Percentiles rank a stretch among this genome's conserved stretches.
These are phyloP conservation scores for Apiotrichum porosum DNA, from an alignment of 1,284 basidiomycete species.

Conservation along the genomic window DNA sequence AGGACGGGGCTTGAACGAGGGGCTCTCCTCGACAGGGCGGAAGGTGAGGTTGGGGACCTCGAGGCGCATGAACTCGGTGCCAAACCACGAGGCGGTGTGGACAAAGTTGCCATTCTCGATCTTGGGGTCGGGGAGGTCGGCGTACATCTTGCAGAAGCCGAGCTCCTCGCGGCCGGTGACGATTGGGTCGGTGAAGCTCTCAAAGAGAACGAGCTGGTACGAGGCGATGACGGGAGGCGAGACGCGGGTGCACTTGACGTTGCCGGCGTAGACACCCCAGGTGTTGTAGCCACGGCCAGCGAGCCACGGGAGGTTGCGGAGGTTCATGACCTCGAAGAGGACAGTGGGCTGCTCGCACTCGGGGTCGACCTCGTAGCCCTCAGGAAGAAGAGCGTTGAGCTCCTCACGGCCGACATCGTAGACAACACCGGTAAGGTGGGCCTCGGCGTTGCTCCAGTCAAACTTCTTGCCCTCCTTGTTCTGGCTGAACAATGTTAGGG, in stretches of 20 bases:
- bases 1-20: not conserved
- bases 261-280: constrained; percentile 26
- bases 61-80: constrained; percentile 27
- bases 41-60: constrained; percentile 8
- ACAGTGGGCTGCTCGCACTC: constrained; percentile 21
- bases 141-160: not conserved
- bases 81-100: constrained; percentile 16
- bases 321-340: constrained; percentile 32
- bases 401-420: too few species aligned
- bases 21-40: not conserved
- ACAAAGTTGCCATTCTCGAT: constrained; percentile 7
- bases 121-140: constrained; percentile 11
- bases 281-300: constrained; percentile 35
- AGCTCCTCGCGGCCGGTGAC: constrained; percentile 20
- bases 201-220: constrained; percentile 28
- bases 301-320: constrained; percentile 33
- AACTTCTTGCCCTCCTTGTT: too few species aligned
- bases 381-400: too few species aligned
- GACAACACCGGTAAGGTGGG: too few species aligned
- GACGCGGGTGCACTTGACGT: constrained; percentile 20
- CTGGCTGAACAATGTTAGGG: too few species aligned
- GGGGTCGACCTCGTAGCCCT: not conserved
- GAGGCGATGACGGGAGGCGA: constrained; percentile 13
- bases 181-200: constrained; percentile 32
- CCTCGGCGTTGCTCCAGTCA: too few species aligned